Conservation (phyloP, 2,329 filamentous ascomycete species). For the Colletotrichum liriopes region DNA sequence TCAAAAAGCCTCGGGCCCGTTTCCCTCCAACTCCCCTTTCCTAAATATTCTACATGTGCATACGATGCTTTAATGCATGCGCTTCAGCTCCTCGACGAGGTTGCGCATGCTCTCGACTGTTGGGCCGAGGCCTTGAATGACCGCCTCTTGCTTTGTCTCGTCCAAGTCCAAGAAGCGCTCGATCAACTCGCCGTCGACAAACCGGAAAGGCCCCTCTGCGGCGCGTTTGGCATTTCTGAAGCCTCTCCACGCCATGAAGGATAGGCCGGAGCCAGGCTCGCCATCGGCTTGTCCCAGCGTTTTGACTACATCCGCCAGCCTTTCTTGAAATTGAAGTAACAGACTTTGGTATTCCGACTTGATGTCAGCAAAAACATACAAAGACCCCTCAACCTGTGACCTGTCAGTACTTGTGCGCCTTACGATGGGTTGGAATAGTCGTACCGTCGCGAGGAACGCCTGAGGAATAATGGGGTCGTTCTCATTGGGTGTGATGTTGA, state of each 20-base stretch:
- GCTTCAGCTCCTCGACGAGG: conserved; percentile 73
- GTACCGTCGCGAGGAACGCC: conserved; percentile 91
- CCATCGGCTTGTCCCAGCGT: conserved; percentile 78
- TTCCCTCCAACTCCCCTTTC: conserved; percentile 4
- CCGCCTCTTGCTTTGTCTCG: conserved; percentile 68
- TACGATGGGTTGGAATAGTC: conserved; percentile 50
- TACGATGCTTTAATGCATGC: conserved; percentile 68
- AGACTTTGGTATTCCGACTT: conserved; percentile 81
- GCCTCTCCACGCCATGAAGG: conserved; percentile 84
- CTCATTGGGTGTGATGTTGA: conserved; percentile 76
- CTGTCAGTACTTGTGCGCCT: conserved; percentile 42
- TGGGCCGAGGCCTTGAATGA: conserved; percentile 71
- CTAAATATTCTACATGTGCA: conserved; percentile 16
- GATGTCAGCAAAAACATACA: conserved; percentile 92
- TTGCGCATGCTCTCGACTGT: conserved; percentile 75
- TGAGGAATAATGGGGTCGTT: conserved; percentile 81
- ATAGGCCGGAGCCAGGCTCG: conserved; percentile 22
- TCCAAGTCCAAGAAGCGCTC: conserved; percentile 85
- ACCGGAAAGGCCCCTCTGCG: conserved; percentile 84
- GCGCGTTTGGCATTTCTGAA: conserved; percentile 82
- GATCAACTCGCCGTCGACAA: conserved; percentile 93
- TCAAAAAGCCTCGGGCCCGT: background rate
- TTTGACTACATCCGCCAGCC: conserved; percentile 76
- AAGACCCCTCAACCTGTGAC: conserved; percentile 84
- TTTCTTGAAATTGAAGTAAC: conserved; percentile 84